Evolutionary conservation across 768 basidiomycete genomes (phyloP).

Genomic region (Lentinula sp.): DNA sequence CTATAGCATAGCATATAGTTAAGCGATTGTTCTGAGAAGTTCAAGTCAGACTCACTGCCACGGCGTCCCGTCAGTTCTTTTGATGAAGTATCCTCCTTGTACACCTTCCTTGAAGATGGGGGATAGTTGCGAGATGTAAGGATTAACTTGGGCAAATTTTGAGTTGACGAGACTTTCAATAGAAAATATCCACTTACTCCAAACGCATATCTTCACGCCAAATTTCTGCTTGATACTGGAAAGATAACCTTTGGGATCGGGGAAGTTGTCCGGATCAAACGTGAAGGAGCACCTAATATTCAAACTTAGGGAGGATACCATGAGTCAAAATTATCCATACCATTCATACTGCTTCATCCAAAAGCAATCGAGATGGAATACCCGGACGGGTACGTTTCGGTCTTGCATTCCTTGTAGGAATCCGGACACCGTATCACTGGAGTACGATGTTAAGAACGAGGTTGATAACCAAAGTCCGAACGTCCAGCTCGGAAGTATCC

Average conservation of each 20-base stretch:
- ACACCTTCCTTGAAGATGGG: conserved; percentile 66
- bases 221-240: conserved; percentile 54
- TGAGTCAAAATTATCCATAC: conserved; percentile 17
- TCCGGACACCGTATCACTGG: conserved; percentile 58
- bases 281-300: conserved; percentile 60
- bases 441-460: conserved; percentile 69
- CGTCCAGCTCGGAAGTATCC: conserved; percentile 64
- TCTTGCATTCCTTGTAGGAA: conserved; percentile 70
- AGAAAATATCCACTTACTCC: conserved; percentile 38
- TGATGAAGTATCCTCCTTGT: conserved; percentile 64
- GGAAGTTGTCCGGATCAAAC: conserved; percentile 73
- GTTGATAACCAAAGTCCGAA: conserved; percentile 77
- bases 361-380: conserved; percentile 75
- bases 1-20: conserved; percentile 12
- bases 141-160: conserved; percentile 44
- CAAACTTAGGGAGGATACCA: conserved; percentile 12
- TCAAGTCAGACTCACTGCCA: conserved; percentile 47
- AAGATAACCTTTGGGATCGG: conserved; percentile 61
- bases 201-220: conserved; percentile 67
- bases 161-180: background rate
- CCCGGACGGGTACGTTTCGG: conserved; percentile 55
- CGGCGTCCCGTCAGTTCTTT: conserved; percentile 57
- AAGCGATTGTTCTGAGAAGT: background rate
- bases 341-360: conserved; percentile 73
- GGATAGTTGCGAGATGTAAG: conserved; percentile 65